Percentiles rank a stretch among this genome's conserved stretches.
These are phyloP conservation scores for Pelargonium fulgidum DNA, from an alignment of 441 rosid genomes.

Conservation along the genomic window DNA sequence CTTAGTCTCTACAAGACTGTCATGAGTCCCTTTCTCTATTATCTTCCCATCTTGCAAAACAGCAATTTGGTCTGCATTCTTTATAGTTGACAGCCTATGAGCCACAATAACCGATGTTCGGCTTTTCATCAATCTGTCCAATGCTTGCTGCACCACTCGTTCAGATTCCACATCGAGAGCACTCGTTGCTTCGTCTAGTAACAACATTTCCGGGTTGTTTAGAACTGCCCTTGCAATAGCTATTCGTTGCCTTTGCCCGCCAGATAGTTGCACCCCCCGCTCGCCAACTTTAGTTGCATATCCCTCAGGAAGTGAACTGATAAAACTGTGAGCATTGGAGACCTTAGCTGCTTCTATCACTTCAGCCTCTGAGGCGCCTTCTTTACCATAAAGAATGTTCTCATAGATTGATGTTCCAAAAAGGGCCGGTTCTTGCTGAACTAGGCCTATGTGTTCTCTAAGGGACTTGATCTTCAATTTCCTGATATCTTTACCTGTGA, in stretches of 20 bases:
- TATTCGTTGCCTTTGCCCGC: slow-evolving; percentile 94
- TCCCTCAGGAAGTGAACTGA: slow-evolving; percentile 78
- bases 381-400: slow-evolving; percentile 93
- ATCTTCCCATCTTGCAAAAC: slow-evolving; percentile 94
- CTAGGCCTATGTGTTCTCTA: slow-evolving; percentile 83
- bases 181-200: slow-evolving; percentile 96
- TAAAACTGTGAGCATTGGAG: slow-evolving; percentile 90
- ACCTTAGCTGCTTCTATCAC: slow-evolving; percentile 84
- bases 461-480: slow-evolving; percentile 87
- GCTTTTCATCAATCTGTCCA: slow-evolving; percentile 83
- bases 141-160: slow-evolving; percentile 89
- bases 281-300: slow-evolving; percentile 86
- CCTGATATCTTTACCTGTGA: slow-evolving; percentile 52
- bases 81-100: slow-evolving; percentile 76
- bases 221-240: slow-evolving; percentile 84
- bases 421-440: slow-evolving; percentile 95
- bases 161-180: slow-evolving; percentile 92
- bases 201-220: slow-evolving; percentile 84
- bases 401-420: slow-evolving; percentile 80
- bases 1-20: slow-evolving; percentile 47
- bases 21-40: slow-evolving; percentile 87
- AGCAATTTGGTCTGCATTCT: slow-evolving; percentile 82
- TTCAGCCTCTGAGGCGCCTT: slow-evolving; percentile 76
- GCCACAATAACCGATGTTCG: slow-evolving; percentile 87
- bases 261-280: slow-evolving; percentile 88